Evolutionary conservation across 768 basidiomycete genomes (phyloP).

Genomic region (Leucosporidium yakuticum): DNA sequence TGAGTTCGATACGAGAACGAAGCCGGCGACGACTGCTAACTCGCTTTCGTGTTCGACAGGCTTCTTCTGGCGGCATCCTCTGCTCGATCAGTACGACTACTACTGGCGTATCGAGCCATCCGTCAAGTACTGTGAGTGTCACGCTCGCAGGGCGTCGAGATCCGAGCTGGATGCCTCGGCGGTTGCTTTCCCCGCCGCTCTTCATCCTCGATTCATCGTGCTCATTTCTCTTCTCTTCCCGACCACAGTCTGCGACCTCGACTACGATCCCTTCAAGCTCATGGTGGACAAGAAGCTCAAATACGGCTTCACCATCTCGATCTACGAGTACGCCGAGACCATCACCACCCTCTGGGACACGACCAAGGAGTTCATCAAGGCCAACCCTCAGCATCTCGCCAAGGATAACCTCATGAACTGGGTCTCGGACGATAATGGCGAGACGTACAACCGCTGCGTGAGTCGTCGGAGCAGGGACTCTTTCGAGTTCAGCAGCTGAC

Average conservation of each 20-base stretch:
- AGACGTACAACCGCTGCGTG: conserved; percentile 63
- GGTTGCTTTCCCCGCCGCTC: too few species aligned
- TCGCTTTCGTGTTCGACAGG: conserved; percentile 44
- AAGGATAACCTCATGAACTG: conserved; percentile 65
- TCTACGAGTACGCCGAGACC: conserved; percentile 71
- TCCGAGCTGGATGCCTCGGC: background rate
- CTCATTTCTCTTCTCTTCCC: background rate
- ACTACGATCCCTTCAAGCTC: conserved; percentile 66
- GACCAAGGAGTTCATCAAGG: conserved; percentile 64
- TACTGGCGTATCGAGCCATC: conserved; percentile 90
- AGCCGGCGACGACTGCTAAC: background rate
- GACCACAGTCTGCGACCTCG: conserved; percentile 16
- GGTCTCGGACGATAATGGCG: conserved; percentile 66
- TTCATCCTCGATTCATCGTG: too few species aligned
- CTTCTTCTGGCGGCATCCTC: conserved; percentile 74
- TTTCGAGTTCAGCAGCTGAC: too few species aligned
- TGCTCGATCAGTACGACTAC: conserved; percentile 66
- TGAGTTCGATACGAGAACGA: too few species aligned
- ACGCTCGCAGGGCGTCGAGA: conserved; percentile 29
- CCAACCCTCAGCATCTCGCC: conserved; percentile 58
- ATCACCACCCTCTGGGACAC: conserved; percentile 73
- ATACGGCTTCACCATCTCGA: conserved; percentile 60
- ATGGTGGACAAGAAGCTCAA: conserved; percentile 76
- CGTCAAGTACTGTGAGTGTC: conserved; percentile 71
- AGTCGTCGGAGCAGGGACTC: too few species aligned